Evolutionary conservation across 805 yeast species (phyloP), one percentile per base, ranked within the genome.

Genomic region (Sungouiella blattae): DNA sequence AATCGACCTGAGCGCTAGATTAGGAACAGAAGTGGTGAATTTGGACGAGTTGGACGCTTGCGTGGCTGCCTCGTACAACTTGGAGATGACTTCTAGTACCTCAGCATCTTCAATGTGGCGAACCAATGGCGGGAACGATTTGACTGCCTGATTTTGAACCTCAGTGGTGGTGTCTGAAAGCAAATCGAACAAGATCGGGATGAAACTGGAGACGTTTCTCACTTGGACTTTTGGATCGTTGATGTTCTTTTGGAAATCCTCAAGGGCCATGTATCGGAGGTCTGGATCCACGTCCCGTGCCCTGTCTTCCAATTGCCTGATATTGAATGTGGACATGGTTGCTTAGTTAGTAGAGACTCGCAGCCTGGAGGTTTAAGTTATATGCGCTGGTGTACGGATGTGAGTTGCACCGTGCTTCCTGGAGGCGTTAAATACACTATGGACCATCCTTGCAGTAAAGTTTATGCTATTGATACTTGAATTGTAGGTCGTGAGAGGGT

Each of bases 211-310:
- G 40, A 65, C 43, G 12, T 36, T 35, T 42, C 58, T 37, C 47
- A 47, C 41, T 50, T 49, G 37, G 39, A 42, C 41, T 43, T 57
- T 40, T 47, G 59, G 32, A 39, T 49, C 43, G 24, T 36, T 41
- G 15, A 74, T 49, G 30, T 60, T 50, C 50, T 73, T 73, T 47
- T 73, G 76, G 48, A 85, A 68, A 51, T 87, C 95, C 47, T 75
- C 83, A 36, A 87, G 63, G 2, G 89, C 94, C 95, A 87, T 87
- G 61, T 79, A 87, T 54, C 95, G 66, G 46, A 83, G 63, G 53
- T 87, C 95, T 3, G 93, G 83, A 49, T 87, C 95, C 3, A 80
- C 80, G 45, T 80, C 85, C 27, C 64, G 64, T 11, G 80, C 75
- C 44, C 69, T 68, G 26, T 70, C 73, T 37, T 52, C 60, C 32